Percentiles rank a stretch among this genome's conserved stretches.
These are phyloP conservation scores for Friedmanniomyces endolithicus DNA, from an alignment of 495 filamentous ascomycete genomes.

Conservation along the genomic window DNA sequence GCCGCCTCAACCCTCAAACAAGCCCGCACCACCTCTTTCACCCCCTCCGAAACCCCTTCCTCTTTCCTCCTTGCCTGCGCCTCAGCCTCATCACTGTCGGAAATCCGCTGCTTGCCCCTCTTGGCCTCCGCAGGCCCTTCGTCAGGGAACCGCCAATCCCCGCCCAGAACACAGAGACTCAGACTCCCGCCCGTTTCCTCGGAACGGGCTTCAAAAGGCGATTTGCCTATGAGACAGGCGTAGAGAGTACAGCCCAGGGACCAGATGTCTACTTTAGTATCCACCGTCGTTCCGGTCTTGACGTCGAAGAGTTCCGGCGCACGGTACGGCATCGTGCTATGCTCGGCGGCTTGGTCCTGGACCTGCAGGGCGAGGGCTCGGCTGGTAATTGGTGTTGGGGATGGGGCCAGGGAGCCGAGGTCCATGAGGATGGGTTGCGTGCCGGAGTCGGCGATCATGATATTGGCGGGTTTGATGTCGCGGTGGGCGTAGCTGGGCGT, in stretches of 20 bases:
- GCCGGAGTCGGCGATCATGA: constrained; percentile 88
- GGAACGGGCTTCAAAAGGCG: constrained; percentile 84
- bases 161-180: constrained; percentile 79
- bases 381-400: constrained; percentile 84
- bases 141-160: constrained; percentile 89
- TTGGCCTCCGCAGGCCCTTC: constrained; percentile 43
- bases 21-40: constrained; percentile 73
- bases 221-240: constrained; percentile 89
- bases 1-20: constrained; percentile 87
- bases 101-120: constrained; percentile 40
- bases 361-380: constrained; percentile 81
- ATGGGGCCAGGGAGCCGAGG: constrained; percentile 78
- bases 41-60: constrained; percentile 52
- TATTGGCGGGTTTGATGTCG: constrained; percentile 97
- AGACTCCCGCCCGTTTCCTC: constrained; percentile 93
- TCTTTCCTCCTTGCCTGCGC: constrained; percentile 22
- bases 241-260: constrained; percentile 92
- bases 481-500: constrained; percentile 70
- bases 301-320: constrained; percentile 97
- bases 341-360: constrained; percentile 88
- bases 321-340: constrained; percentile 96
- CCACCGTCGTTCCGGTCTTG: constrained; percentile 80
- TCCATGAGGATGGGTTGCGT: constrained; percentile 94
- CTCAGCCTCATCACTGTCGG: constrained; percentile 32
- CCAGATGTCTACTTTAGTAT: constrained; percentile 98